Evolutionary conservation across 2,329 filamentous ascomycete genomes (phyloP), one percentile per base, ranked within the genome.

Genomic region (Fusarium praegraminearum): DNA sequence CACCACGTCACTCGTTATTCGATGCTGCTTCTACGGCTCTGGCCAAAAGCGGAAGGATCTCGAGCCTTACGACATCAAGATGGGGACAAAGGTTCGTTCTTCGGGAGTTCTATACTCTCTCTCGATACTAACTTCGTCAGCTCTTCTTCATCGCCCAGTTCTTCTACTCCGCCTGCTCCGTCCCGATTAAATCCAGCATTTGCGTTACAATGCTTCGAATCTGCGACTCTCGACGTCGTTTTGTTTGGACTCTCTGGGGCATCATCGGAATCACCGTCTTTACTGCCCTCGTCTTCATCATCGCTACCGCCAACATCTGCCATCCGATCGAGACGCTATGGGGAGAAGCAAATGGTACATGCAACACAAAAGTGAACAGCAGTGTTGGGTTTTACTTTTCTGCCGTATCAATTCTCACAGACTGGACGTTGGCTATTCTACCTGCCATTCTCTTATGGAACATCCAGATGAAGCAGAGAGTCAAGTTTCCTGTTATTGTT

Each of bases 201-300:
- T 73, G 76, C 38, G 67, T 75, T 2, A 75, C 73, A 0, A 72
- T 77, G 43, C 65, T 77, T 5, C 74, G 76, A 15, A 77, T 77
- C 5, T 65, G 75, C 13, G 69, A 68, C 38, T 6, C 61, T 0
- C 65, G 69, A 3, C 68, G 64, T 22, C 54, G 61, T 7, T 72
- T 62, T 30, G 67, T 68, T 5, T 66, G 36, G 54, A 70, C 57
- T 1, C 60, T 73, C 2, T 67, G 56, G 51, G 64, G n/a, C 3
- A 36, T 74, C 40, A 64, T 74, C 2, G 43, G 20, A 3, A 28
- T 73, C 22, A 62, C 62, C 4, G 4, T 40, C 2, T 32, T 73
- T 5, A 47, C 68, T 12, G 63, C 69, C 2, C 28, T 70, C 8
- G 64, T 76, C 20, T 69, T 72, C 16, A 67, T 74, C 24, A 53